A percentile compares a stretch with the other conserved stretches of the same genome.
phyloP scores from a whole-genome alignment of 345 rosid genomes.

The Draba incana region DNA sequence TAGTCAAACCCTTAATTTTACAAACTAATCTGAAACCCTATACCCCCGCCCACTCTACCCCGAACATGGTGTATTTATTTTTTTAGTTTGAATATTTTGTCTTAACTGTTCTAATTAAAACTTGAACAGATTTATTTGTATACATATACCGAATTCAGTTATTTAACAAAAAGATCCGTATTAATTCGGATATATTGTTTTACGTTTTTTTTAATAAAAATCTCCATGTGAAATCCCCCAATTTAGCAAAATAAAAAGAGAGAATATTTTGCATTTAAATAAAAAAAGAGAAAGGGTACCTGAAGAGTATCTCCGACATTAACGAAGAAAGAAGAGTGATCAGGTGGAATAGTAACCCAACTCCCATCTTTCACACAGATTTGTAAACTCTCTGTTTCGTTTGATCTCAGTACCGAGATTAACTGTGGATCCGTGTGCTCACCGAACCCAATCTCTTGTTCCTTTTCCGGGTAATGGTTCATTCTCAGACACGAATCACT shows the following conservation, averaged over 20 bases:
- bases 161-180: background rate
- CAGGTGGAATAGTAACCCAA: constrained; percentile 87
- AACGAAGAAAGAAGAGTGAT: constrained; percentile 74
- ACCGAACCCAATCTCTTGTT: constrained; percentile 63
- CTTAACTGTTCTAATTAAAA: too few species aligned
- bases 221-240: background rate
- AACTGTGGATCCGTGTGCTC: constrained; percentile 96
- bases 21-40: too few species aligned
- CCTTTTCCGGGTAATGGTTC: constrained; percentile 70
- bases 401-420: constrained; percentile 75
- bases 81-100: too few species aligned
- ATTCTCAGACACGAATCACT: constrained; percentile 82
- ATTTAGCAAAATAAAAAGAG: background rate
- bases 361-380: constrained; percentile 61
- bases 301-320: constrained; percentile 84
- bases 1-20: too few species aligned
- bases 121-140: too few species aligned
- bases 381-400: constrained; percentile 79
- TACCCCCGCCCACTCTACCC: too few species aligned
- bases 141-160: too few species aligned
- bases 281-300: constrained; percentile 45
- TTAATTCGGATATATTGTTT: background rate
- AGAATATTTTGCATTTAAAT: background rate
- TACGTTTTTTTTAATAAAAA: too few species aligned
- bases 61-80: too few species aligned